Percentiles rank a stretch among this genome's conserved stretches.
phyloP scores from a whole-genome alignment of 305 asterid species.

The Salvia sclarea region DNA sequence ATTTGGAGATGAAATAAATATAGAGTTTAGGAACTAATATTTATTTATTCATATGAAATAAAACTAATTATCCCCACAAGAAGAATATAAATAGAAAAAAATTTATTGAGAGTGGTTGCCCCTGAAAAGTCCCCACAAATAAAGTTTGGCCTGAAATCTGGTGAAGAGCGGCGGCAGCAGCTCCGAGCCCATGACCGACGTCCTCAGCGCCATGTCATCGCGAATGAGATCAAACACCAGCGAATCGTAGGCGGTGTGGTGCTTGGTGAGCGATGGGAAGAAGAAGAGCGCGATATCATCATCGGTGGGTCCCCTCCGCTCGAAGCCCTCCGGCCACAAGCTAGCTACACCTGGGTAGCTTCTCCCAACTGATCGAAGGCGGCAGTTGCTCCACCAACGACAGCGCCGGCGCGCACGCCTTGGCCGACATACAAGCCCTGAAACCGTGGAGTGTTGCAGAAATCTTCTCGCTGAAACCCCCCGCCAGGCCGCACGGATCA shows the following conservation, averaged over 20 bases:
- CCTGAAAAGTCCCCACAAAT: slow-evolving; percentile 2
- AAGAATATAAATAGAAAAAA: too few species aligned
- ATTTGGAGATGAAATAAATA: too few species aligned
- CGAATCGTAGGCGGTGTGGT: slow-evolving; percentile 39
- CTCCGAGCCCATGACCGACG: slow-evolving; percentile 12
- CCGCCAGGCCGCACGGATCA: slow-evolving; percentile 34
- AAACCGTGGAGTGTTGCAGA: background rate
- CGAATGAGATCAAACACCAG: slow-evolving; percentile 46
- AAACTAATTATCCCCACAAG: too few species aligned
- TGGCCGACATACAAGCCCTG: slow-evolving; percentile 33
- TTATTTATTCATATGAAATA: too few species aligned
- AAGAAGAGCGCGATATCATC: slow-evolving; percentile 47
- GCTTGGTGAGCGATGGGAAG: slow-evolving; percentile 30
- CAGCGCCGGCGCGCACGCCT: slow-evolving; percentile 36
- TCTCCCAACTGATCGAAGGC: slow-evolving; percentile 31
- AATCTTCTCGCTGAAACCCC: slow-evolving; percentile 22
- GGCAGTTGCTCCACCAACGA: slow-evolving; percentile 34
- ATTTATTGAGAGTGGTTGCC: background rate
- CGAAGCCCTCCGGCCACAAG: slow-evolving; percentile 50
- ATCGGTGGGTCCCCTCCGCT: slow-evolving; percentile 36
- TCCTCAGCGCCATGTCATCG: slow-evolving; percentile 43
- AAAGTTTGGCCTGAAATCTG: background rate
- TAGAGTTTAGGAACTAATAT: too few species aligned
- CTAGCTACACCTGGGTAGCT: slow-evolving; percentile 34
- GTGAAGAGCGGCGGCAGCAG: background rate